Base-by-base conservation (phyloP, 345 rosid genomes). In the Hypericum perforatum region DNA sequence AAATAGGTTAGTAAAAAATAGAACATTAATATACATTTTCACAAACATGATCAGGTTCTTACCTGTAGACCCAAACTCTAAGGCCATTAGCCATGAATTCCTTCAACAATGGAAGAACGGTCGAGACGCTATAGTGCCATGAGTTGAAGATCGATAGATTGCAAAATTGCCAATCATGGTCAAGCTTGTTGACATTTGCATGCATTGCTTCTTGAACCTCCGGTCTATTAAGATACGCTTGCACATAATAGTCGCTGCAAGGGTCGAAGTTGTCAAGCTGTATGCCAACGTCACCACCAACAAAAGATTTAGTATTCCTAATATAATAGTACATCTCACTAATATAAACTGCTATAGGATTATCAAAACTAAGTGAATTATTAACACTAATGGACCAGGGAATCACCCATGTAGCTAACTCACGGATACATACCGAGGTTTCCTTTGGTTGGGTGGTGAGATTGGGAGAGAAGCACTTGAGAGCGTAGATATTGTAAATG, bases 401-500 rank as follows among this genome's bases (percentile, higher is more conserved):
- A 16, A 61, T 73, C 66, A 22, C 32, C 32, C 32, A 1, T 22
- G 32, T 22, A 22, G 4, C 32, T 22, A 22, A 1, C 32, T 22
- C 32, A 22, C 32, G 32, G 1, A 22, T 64, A 69, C 75, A 12
- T 63, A 46, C 12, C 29, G 57, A 7, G 49, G 3, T 8, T 64
- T 59, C 16, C 53, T 41, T 9, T 57, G 11, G 16, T 39, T 39
- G 63, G 55, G 71, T 41, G 0, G 89, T 86, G 67, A 81, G 78
- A 37, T 44, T 68, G 53, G 77, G 45, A 45, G 63, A 63, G 68
- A 43, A 45, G 75, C 98, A 87, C 7, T 65, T 0, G 1, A 89
- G 86, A n/a, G 87, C 89, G 58, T 87, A 91, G 61, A 87, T 85
- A 73, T 74, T 82, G 75, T 79, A 85, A 13, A 82, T 74, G 61